Base-by-base conservation (phyloP, 2,329 filamentous ascomycete species). In the Monilinia laxa region DNA sequence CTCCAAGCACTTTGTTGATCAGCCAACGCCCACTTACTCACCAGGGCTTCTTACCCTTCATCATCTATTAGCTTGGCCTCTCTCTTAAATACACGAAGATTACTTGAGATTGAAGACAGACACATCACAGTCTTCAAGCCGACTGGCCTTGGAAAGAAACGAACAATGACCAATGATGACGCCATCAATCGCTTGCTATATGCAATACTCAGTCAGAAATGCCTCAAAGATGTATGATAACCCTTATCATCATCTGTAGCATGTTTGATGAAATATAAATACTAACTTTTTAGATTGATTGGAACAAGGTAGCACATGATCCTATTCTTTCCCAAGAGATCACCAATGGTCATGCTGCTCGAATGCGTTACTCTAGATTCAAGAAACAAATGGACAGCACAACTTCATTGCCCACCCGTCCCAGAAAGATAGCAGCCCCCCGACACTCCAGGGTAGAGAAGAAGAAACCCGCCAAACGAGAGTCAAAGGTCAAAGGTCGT, bases 321-420 rank as follows among this genome's bases (percentile, higher is more conserved):
- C 74, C 73, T 0, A 65, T 74, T 51, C 70, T 75, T 14, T 54
- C 49, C 11, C 75, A 82, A 16, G 80, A 80, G 55, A 83, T 85
- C 64, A 82, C 81, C 47, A 85, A 85, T 64, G 84, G 83, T 49
- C 84, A 85, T 71, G 83, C 83, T 4, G 83, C 83, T 18, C 81
- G 83, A 51, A 85, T 85, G 83, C 80, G 84, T 38, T 85, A 81
- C 73, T 82, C 81, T 28, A 81, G 83, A 47, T 84, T 85, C 75
- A 81, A 79, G 67, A 78, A 80, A 65, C 81, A 84, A 57, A 83
- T 84, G 78, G 83, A 85, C 68, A 80, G 80, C 18, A 35, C 47
- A n/a, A 76, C 73, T 4, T 70, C 74, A 4, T 64, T 65, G 11
- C 59, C 66, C 5, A 64, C 69, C 0, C 66, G 67, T 25, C 68